Evolutionary conservation across 768 basidiomycete species (phyloP).

Genomic region (Gelatoporia subvermispora): DNA sequence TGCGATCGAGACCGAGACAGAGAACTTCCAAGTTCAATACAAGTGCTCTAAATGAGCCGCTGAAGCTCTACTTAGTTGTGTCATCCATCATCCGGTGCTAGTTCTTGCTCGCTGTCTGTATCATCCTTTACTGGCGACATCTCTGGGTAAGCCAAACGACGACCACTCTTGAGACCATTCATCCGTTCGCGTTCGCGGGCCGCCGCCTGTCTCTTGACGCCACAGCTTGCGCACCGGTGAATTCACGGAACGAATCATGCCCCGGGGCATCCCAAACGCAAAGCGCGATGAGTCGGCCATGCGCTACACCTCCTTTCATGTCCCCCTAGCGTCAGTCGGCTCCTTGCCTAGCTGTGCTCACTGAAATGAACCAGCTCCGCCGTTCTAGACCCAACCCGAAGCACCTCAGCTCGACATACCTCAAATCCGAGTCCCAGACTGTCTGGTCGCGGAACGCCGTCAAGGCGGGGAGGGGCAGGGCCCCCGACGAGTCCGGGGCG

Average conservation of each 20-base stretch:
- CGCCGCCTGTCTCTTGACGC: no score
- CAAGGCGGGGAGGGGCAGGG: slow-evolving; percentile 43
- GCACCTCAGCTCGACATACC: slow-evolving; percentile 70
- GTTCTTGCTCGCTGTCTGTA: no score
- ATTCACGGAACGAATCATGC: slow-evolving; percentile 42
- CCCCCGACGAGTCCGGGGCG: slow-evolving; percentile 33
- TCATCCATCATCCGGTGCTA: no score
- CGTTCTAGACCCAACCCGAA: slow-evolving; percentile 70
- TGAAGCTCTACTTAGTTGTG: no score
- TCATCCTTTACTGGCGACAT: no score
- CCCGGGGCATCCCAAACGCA: slow-evolving; percentile 76
- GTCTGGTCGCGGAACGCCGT: slow-evolving; percentile 51
- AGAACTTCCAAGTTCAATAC: no score
- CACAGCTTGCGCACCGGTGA: no score
- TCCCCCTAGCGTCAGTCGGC: slow-evolving; percentile 60
- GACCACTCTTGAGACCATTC: no score
- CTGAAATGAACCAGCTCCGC: not conserved
- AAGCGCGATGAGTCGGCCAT: slow-evolving; percentile 79
- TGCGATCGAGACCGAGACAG: no score
- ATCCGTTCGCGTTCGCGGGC: no score
- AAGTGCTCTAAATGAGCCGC: no score
- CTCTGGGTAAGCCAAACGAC: no score
- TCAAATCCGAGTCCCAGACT: slow-evolving; percentile 71
- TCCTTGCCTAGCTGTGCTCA: not conserved
- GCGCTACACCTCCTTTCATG: slow-evolving; percentile 76